A percentile compares a stretch with the other conserved stretches of the same genome.
Evolutionary conservation across 257 asterid species (phyloP).

Genomic region (Catharanthus roseus): DNA sequence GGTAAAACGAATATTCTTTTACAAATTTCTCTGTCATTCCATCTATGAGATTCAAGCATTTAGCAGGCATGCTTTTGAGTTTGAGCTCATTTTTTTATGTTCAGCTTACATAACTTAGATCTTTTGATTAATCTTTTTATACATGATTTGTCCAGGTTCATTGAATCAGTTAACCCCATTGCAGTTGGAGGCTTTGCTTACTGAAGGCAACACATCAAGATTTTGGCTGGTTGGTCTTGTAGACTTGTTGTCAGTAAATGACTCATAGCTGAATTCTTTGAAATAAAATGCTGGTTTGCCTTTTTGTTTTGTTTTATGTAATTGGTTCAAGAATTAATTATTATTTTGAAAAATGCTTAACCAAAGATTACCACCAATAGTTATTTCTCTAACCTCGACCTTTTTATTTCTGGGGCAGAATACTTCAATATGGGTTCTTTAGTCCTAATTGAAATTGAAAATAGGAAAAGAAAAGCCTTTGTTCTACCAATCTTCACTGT

Average conservation of each 20-base stretch:
- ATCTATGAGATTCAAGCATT: neutral
- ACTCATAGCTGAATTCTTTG: neutral
- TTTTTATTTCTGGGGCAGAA: neutral
- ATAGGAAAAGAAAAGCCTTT: neutral
- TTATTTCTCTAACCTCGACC: neutral
- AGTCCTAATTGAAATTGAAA: neutral
- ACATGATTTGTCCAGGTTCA: slow-evolving; percentile 44
- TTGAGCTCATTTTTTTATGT: neutral
- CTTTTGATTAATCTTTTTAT: slow-evolving; percentile 12
- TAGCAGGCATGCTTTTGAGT: neutral
- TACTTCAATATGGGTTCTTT: neutral
- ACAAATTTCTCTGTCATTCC: neutral
- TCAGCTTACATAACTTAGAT: neutral
- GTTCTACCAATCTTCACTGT: neutral
- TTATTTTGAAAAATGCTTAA: neutral
- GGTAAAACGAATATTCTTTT: slow-evolving; percentile 35
- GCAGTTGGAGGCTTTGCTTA: slow-evolving; percentile 79
- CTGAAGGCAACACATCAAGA: slow-evolving; percentile 78
- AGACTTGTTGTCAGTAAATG: slow-evolving; percentile 14
- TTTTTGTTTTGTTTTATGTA: neutral
- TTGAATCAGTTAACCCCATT: slow-evolving; percentile 79
- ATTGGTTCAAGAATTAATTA: neutral
- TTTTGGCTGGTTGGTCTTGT: slow-evolving; percentile 91
- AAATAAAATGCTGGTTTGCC: neutral
- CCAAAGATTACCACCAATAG: neutral